A percentile compares a stretch with the other conserved stretches of the same genome.
phyloP scores from a whole-genome alignment of 148 eudicot species.

The Spergularia marina region DNA sequence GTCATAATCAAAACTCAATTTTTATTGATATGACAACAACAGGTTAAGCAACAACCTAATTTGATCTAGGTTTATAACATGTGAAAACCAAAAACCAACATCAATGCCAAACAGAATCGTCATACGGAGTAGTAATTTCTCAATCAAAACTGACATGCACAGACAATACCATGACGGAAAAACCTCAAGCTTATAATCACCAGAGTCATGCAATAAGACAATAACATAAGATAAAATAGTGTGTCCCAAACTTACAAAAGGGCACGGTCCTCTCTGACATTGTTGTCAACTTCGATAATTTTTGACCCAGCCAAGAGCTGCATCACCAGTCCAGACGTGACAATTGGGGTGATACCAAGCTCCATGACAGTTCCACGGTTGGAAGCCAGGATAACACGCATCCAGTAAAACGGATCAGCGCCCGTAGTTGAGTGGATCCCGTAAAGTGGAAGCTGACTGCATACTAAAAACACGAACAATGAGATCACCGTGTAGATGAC shows the following conservation, averaged over 20 bases:
- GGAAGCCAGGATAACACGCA: slow-evolving; percentile 93
- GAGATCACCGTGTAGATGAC: slow-evolving; percentile 86
- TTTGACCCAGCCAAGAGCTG: slow-evolving; percentile 91
- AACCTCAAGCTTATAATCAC: neutral
- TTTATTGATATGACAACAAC: no score
- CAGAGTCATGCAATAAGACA: neutral
- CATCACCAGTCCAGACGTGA: slow-evolving; percentile 86
- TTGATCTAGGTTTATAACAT: no score
- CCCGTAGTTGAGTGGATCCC: slow-evolving; percentile 86
- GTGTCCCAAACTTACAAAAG: slow-evolving; percentile 53
- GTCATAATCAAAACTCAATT: no score
- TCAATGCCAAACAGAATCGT: no score
- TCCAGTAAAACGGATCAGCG: slow-evolving; percentile 89
- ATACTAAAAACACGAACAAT: slow-evolving; percentile 70
- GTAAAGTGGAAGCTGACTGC: slow-evolving; percentile 91
- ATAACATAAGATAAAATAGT: neutral
- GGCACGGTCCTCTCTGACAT: slow-evolving; percentile 88
- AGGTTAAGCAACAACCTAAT: no score
- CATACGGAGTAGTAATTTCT: neutral
- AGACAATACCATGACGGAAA: neutral
- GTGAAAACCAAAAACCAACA: no score
- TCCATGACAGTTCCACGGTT: slow-evolving; percentile 94
- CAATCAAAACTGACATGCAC: neutral
- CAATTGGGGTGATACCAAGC: slow-evolving; percentile 95
- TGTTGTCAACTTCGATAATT: slow-evolving; percentile 90